Evolutionary conservation across 306 rosid genomes (phyloP).

Genomic region (Medicago ruthenica): DNA sequence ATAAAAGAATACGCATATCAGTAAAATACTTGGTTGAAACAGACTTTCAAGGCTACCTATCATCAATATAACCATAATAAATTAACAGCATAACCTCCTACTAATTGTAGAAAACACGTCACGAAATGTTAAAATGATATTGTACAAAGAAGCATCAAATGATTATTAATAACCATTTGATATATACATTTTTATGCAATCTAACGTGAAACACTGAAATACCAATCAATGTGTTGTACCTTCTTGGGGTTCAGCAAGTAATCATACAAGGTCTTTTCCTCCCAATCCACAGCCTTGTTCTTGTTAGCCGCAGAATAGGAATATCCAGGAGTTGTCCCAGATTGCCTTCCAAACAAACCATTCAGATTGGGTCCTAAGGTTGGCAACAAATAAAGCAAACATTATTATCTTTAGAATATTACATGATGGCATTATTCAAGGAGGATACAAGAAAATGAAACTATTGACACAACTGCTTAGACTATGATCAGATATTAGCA

Average conservation of each 20-base stretch:
- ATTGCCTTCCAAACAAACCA: conserved; percentile 94
- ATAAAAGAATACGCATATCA: conserved; percentile 22
- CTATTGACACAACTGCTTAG: neutral
- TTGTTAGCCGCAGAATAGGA: conserved; percentile 92
- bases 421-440: neutral
- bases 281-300: conserved; percentile 92
- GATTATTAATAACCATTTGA: neutral
- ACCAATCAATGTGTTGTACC: conserved; percentile 47
- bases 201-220: neutral
- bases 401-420: neutral
- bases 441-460: neutral
- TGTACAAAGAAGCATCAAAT: neutral
- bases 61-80: neutral
- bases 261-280: conserved; percentile 84
- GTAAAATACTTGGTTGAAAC: neutral
- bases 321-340: conserved; percentile 86
- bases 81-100: conserved; percentile 4
- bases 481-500: neutral
- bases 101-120: conserved; percentile 5
- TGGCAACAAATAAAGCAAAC: conserved; percentile 1
- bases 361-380: conserved; percentile 82
- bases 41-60: neutral
- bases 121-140: neutral
- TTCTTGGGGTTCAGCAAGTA: conserved; percentile 93
- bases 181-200: neutral